A percentile compares a stretch with the other conserved stretches of the same genome.
phyloP scores from a whole-genome alignment of 345 rosid genomes.

The Litchi chinensis region DNA sequence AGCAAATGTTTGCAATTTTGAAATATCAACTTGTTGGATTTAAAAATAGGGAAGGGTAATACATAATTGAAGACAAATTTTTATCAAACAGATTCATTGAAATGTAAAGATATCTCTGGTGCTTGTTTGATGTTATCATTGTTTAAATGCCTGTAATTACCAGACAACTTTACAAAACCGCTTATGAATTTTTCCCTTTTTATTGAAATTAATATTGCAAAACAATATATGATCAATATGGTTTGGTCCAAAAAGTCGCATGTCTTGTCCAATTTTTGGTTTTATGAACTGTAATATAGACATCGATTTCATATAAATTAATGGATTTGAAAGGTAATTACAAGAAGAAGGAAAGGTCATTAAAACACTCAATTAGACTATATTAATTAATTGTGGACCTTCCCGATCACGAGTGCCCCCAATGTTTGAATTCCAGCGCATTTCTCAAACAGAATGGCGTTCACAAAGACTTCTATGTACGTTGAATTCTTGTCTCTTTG shows the following conservation, averaged over 20 bases:
- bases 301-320: not conserved
- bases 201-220: too few species aligned
- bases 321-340: not conserved
- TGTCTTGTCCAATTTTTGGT: not conserved
- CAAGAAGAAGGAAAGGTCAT: not conserved
- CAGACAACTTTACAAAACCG: too few species aligned
- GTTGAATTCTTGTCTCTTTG: not conserved
- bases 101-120: too few species aligned
- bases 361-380: constrained; percentile 21
- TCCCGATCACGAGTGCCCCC: constrained; percentile 29
- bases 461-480: not conserved
- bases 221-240: too few species aligned
- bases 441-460: constrained; percentile 17
- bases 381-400: constrained; percentile 17
- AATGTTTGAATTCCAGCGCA: constrained; percentile 44
- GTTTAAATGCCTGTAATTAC: too few species aligned
- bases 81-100: too few species aligned
- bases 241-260: not conserved
- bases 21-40: too few species aligned
- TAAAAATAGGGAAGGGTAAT: too few species aligned
- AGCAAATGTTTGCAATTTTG: too few species aligned
- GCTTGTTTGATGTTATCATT: too few species aligned
- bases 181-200: too few species aligned
- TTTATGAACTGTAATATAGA: not conserved
- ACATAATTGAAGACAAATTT: too few species aligned